A percentile compares a stretch with the other conserved stretches of the same genome.
These are phyloP conservation scores for Anthoceros angustus DNA, from an alignment of 225 moss, liverwort and hornwort species.

Conservation along the genomic window DNA sequence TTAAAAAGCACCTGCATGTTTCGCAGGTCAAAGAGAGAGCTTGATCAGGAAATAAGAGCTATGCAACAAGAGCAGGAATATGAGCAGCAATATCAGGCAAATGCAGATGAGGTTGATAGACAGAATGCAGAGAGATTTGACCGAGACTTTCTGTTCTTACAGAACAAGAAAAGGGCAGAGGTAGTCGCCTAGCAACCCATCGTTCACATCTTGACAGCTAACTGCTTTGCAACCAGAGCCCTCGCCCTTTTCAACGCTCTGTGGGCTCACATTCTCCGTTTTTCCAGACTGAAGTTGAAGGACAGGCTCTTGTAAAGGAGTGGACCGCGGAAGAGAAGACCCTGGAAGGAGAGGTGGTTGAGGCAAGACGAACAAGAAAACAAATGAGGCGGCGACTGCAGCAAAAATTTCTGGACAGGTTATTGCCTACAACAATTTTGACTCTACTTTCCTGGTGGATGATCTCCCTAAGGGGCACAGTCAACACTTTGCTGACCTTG, in stretches of 20 bases:
- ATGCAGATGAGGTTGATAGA: not conserved
- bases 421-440: not conserved
- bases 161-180: slow-evolving; percentile 1
- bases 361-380: slow-evolving; percentile 4
- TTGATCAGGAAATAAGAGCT: not conserved
- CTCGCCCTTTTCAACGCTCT: too few relatives aligned
- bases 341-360: not conserved
- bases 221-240: too few relatives aligned
- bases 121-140: slow-evolving; percentile 3
- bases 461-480: not conserved
- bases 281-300: not conserved
- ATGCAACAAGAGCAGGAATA: not conserved
- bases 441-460: not conserved
- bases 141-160: not conserved
- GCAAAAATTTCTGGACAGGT: not conserved
- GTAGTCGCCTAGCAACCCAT: not conserved
- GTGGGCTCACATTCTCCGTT: too few relatives aligned
- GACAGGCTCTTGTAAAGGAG: not conserved
- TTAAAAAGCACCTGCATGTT: too few relatives aligned
- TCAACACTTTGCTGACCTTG: not conserved
- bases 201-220: too few relatives aligned
- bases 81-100: not conserved
- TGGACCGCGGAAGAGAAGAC: not conserved
- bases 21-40: not conserved
- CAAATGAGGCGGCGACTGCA: slow-evolving; percentile 3